Evolutionary conservation across 768 basidiomycete species (phyloP), one percentile per base, ranked within the genome.

Genomic region (Tricholomella constricta): DNA sequence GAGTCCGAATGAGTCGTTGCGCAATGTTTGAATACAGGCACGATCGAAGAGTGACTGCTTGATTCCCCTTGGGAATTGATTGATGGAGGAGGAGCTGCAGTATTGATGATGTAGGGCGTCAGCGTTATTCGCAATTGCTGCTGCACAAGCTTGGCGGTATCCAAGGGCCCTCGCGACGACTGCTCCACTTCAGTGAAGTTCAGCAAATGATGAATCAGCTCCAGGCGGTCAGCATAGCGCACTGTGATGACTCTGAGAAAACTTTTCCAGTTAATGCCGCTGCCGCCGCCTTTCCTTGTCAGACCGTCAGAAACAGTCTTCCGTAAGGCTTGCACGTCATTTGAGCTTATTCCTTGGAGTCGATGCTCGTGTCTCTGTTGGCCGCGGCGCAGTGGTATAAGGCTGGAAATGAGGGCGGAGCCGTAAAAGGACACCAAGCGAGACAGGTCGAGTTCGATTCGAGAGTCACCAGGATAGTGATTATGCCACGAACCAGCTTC

Each of bases 361-460:
- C 66, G 62, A 42, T 72, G 65, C 5, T 62, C 48, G 17, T 62
- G 40, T 11, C 65, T 51, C 7, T 64, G 44, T 44, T 62, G 53
- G 12, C 53, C 64, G 1, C 54, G 46, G 12, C 68, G 56, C 11
- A 49, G 52, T 1, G 52, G 51, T 35, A 66, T 57, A 22, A 72
- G 62, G 40, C 69, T 69, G 2, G 62, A 62, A 8, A 61, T 61
- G 7, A 73, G 61, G 1, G 56, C 42, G 1, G 63, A 57, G 48
- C 75, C 71, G 51, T 71, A 75, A 51, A 74, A 73, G 0, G 74
- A 68, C 14, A 74, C 35, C 11, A 74, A 52, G 9, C 66, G 58
- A 4, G 72, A 48, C 31, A 67, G 57, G 55, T 75, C 72, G 14
- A 72, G 58, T 35, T 59, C 52, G 19, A 74, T 64, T 9, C 72